phyloP scores from a whole-genome alignment of 225 moss, liverwort and hornwort species.

The Neckera pumila region DNA sequence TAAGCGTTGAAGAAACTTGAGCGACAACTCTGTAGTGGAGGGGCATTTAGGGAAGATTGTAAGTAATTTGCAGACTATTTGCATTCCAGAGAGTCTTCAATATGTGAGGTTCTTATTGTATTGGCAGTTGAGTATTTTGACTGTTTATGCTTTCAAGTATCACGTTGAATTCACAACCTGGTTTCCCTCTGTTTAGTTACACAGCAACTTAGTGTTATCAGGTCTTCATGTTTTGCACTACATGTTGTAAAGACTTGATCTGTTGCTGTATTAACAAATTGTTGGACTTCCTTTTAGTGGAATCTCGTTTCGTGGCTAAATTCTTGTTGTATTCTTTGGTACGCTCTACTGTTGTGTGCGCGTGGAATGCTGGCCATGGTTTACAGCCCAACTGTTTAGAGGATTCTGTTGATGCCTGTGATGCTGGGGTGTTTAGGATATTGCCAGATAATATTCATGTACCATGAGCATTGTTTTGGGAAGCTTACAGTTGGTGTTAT shows the following conservation, averaged over 20 bases:
- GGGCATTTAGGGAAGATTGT: background rate
- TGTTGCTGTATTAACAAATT: background rate
- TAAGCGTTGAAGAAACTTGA: background rate
- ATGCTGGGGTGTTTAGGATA: background rate
- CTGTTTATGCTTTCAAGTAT: background rate
- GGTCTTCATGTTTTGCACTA: background rate
- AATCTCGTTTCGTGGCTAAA: background rate
- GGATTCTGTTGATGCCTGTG: background rate
- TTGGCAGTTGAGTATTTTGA: background rate
- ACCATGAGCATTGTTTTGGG: background rate
- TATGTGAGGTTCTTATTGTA: background rate
- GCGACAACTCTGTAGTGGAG: background rate
- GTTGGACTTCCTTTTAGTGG: background rate
- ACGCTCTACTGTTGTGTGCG: background rate
- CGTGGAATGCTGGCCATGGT: background rate
- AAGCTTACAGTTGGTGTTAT: background rate
- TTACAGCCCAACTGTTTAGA: background rate
- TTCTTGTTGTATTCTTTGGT: background rate
- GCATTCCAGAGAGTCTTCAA: background rate
- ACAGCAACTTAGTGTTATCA: background rate
- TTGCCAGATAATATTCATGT: background rate
- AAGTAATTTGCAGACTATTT: background rate
- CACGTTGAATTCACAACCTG: background rate
- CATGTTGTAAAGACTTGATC: background rate
- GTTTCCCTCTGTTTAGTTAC: background rate